Evolutionary conservation across 2,329 filamentous ascomycete genomes (phyloP).

Genomic region (Fusarium pseudoanthophilum): DNA sequence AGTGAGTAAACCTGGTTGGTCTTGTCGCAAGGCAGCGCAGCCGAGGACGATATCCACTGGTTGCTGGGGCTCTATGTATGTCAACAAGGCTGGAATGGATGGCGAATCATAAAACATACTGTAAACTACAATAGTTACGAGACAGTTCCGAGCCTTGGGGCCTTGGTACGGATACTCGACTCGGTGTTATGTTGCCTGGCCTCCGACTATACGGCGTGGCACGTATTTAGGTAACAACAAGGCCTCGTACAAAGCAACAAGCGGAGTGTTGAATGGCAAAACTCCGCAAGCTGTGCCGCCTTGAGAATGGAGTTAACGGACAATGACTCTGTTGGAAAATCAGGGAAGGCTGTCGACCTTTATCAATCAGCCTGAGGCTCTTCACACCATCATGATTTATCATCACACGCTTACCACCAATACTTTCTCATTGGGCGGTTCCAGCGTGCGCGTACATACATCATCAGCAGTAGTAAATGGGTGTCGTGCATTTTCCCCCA

Average conservation of each 20-base stretch:
- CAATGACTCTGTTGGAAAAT: background rate
- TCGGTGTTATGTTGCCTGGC: conserved; percentile 11
- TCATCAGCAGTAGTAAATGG: conserved; percentile 32
- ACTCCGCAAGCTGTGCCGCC: conserved; percentile 28
- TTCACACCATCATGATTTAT: conserved; percentile 33
- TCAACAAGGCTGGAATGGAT: conserved; percentile 40
- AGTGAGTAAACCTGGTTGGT: conserved; percentile 12
- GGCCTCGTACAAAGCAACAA: conserved; percentile 5
- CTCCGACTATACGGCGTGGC: conserved; percentile 21
- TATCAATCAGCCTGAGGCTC: conserved; percentile 38
- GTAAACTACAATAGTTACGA: conserved; percentile 6
- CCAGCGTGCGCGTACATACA: conserved; percentile 29
- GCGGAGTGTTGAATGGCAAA: conserved; percentile 15
- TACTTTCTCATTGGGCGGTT: conserved; percentile 23
- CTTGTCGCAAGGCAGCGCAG: conserved; percentile 32
- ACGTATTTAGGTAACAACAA: conserved; percentile 19
- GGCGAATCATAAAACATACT: conserved; percentile 11
- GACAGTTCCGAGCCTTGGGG: conserved; percentile 18
- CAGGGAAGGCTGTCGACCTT: conserved; percentile 25
- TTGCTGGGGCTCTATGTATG: conserved; percentile 30
- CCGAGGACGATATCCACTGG: conserved; percentile 25
- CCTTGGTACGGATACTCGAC: background rate
- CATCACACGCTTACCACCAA: conserved; percentile 30
- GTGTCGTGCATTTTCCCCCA: conserved; percentile 39
- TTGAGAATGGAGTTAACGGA: conserved; percentile 17